These are phyloP conservation scores for Cupressus sempervirens DNA, from an alignment of 75 land plant species.

Conservation along the genomic window DNA sequence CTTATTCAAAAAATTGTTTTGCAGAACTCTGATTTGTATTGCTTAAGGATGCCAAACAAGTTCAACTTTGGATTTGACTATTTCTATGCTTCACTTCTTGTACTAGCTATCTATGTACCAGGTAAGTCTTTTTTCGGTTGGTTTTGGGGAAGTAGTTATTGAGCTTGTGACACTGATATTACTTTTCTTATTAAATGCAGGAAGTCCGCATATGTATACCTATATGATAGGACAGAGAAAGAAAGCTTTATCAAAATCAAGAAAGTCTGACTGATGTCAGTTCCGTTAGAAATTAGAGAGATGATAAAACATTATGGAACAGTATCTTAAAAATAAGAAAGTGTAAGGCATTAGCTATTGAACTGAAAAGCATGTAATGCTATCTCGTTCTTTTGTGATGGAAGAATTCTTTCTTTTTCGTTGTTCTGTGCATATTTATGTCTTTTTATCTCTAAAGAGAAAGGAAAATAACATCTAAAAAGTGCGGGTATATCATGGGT, in stretches of 20 bases:
- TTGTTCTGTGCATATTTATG: no score
- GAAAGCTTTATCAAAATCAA: slow-evolving; percentile 63
- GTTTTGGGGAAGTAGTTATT: background rate
- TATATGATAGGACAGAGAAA: slow-evolving; percentile 82
- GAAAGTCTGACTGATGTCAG: slow-evolving; percentile 13
- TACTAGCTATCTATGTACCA: slow-evolving; percentile 69
- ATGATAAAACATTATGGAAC: background rate
- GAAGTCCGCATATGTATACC: slow-evolving; percentile 72
- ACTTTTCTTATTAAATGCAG: slow-evolving; percentile 26
- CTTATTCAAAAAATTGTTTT: background rate
- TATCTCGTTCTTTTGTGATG: background rate
- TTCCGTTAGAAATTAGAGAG: background rate
- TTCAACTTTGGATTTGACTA: slow-evolving; percentile 89
- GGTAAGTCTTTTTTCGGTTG: slow-evolving; percentile 29
- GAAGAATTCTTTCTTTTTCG: background rate
- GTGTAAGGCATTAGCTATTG: background rate
- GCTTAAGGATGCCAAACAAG: slow-evolving; percentile 90
- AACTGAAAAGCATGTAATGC: background rate
- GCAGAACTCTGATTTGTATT: slow-evolving; percentile 71
- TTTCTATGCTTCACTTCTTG: slow-evolving; percentile 58
- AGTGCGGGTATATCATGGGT: background rate
- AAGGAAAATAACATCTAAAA: background rate
- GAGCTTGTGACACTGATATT: background rate
- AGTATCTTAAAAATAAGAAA: background rate
- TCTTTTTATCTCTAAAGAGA: background rate